Evolutionary conservation across 768 basidiomycete species (phyloP).

Genomic region (Dioszegia crocea): DNA sequence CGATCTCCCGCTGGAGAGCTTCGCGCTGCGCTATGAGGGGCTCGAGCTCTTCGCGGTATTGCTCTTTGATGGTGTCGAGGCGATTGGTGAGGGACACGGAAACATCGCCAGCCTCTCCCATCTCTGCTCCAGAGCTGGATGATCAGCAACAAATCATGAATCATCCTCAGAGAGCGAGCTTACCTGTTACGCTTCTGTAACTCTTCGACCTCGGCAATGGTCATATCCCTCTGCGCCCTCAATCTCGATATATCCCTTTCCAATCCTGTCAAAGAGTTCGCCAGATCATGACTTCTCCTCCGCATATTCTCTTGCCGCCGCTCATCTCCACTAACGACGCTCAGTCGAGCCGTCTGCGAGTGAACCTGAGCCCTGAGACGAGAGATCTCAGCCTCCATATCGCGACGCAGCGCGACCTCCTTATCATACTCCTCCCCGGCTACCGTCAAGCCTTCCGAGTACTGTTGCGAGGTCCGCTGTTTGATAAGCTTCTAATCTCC

Average conservation of each 20-base stretch:
- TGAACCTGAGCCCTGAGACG: slow-evolving; percentile 77
- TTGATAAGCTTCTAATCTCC: slow-evolving; percentile 5
- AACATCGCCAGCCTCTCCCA: slow-evolving; percentile 41
- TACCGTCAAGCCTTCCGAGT: slow-evolving; percentile 84
- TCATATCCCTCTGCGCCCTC: slow-evolving; percentile 83
- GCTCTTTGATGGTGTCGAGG: slow-evolving; percentile 77
- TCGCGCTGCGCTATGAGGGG: slow-evolving; percentile 80
- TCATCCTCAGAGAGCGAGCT: slow-evolving; percentile 28
- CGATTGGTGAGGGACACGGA: slow-evolving; percentile 73
- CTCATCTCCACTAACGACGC: slow-evolving; percentile 75
- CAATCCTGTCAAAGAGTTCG: slow-evolving; percentile 67
- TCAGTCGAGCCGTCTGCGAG: slow-evolving; percentile 80
- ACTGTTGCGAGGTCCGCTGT: slow-evolving; percentile 85
- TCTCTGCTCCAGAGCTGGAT: slow-evolving; percentile 8
- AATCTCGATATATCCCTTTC: slow-evolving; percentile 83
- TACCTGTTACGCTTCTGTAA: slow-evolving; percentile 68
- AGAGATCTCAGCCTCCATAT: slow-evolving; percentile 88
- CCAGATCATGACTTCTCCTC: slow-evolving; percentile 72
- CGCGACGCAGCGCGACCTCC: slow-evolving; percentile 78
- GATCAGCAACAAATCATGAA: neutral
- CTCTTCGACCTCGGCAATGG: slow-evolving; percentile 90
- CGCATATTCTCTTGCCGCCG: slow-evolving; percentile 71
- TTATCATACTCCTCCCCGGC: slow-evolving; percentile 92
- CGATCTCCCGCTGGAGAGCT: slow-evolving; percentile 69
- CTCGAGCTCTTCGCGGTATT: slow-evolving; percentile 81